A percentile compares a stretch with the other conserved stretches of the same genome.
These are phyloP conservation scores for Clarireedia hainanense DNA, from an alignment of 2,329 filamentous ascomycete genomes.

Conservation along the genomic window DNA sequence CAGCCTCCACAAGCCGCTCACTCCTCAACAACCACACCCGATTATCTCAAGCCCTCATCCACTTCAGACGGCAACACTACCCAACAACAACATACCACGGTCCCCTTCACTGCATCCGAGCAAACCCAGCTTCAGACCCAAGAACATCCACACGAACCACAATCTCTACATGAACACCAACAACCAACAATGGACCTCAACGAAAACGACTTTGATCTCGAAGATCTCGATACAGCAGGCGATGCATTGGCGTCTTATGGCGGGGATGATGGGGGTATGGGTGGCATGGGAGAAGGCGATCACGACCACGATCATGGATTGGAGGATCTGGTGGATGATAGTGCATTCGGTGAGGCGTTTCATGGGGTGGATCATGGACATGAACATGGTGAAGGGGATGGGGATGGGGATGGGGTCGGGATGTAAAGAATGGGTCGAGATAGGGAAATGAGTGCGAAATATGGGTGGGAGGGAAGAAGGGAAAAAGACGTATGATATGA, in stretches of 20 bases:
- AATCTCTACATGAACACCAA: neutral
- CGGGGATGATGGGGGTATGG: slow-evolving; percentile 33
- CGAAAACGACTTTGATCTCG: slow-evolving; percentile 55
- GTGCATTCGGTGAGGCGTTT: slow-evolving; percentile 78
- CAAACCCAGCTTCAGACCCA: neutral
- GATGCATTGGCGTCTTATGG: slow-evolving; percentile 64
- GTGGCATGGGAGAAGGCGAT: slow-evolving; percentile 31
- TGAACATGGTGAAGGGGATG: slow-evolving; percentile 15
- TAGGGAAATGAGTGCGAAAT: no score
- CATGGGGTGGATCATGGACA: slow-evolving; percentile 45
- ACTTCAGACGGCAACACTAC: slow-evolving; percentile 2
- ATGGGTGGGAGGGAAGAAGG: no score
- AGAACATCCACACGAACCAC: neutral
- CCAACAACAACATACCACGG: neutral
- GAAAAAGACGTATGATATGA: no score
- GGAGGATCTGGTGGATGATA: slow-evolving; percentile 62
- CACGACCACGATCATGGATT: slow-evolving; percentile 37
- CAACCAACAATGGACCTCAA: slow-evolving; percentile 27
- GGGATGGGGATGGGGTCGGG: slow-evolving; percentile 10
- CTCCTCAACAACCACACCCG: neutral
- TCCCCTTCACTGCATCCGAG: neutral
- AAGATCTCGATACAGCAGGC: slow-evolving; percentile 61
- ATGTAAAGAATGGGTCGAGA: slow-evolving; percentile 4
- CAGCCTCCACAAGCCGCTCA: neutral
- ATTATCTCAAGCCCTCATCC: slow-evolving; percentile 1